Evolutionary conservation across 805 yeast genomes (phyloP).

Genomic region (Yarrowia keelungensis): DNA sequence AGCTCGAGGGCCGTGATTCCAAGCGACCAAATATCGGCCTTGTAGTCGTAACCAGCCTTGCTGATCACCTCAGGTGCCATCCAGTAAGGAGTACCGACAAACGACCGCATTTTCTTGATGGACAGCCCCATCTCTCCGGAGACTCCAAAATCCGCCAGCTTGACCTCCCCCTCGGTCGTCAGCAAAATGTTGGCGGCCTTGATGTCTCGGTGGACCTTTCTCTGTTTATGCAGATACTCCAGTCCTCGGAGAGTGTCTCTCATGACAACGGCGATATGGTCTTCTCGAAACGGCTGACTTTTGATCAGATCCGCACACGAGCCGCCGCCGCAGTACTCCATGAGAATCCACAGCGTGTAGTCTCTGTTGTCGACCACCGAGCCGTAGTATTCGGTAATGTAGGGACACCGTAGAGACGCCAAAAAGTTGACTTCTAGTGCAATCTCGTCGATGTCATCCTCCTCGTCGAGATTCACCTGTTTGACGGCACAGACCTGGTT

Average conservation of each 20-base stretch:
- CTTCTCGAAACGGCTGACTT: slow-evolving; percentile 72
- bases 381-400: slow-evolving; percentile 71
- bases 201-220: slow-evolving; percentile 85
- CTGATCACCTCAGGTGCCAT: slow-evolving; percentile 97
- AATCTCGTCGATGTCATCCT: slow-evolving; percentile 70
- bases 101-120: slow-evolving; percentile 63
- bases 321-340: slow-evolving; percentile 97
- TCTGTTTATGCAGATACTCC: slow-evolving; percentile 73
- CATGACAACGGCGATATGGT: slow-evolving; percentile 65
- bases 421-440: slow-evolving; percentile 82
- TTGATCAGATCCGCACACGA: slow-evolving; percentile 69
- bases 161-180: slow-evolving; percentile 71
- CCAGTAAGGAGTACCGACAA: slow-evolving; percentile 97
- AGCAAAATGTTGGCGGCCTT: slow-evolving; percentile 88
- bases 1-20: slow-evolving; percentile 93
- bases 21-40: slow-evolving; percentile 94
- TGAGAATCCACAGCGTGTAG: slow-evolving; percentile 85
- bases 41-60: slow-evolving; percentile 85
- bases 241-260: slow-evolving; percentile 73
- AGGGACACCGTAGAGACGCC: slow-evolving; percentile 65
- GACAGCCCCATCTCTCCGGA: slow-evolving; percentile 78
- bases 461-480: slow-evolving; percentile 78
- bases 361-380: slow-evolving; percentile 69
- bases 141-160: slow-evolving; percentile 93
- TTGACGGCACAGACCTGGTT: slow-evolving; percentile 75